Conservation (phyloP, 257 asterid species). For the Solanum ahanhuiri region DNA sequence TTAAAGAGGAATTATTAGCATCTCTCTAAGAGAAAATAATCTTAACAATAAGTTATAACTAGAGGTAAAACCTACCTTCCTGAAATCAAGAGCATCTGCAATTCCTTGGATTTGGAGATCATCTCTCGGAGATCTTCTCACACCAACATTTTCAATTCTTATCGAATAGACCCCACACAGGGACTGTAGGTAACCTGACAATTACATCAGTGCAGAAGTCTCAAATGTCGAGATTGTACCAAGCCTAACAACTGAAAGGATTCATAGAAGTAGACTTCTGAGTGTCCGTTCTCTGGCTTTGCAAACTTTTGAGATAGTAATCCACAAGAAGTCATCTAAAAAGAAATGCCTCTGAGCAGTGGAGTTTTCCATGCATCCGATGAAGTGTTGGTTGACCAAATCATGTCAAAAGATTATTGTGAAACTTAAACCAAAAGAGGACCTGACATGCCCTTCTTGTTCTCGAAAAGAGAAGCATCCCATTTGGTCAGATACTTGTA, state of each 20-base stretch:
- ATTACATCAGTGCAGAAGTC: background rate
- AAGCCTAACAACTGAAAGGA: background rate
- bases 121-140: constrained; percentile 65
- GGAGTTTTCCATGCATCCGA: background rate
- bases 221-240: background rate
- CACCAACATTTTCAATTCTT: constrained; percentile 62
- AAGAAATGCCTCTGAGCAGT: background rate
- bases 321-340: background rate
- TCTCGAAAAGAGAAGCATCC: background rate
- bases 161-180: constrained; percentile 53
- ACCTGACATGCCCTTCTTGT: background rate
- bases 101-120: constrained; percentile 69
- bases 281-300: background rate
- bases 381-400: background rate
- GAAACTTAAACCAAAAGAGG: background rate
- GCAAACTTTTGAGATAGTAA: background rate
- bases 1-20: background rate
- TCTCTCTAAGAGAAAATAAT: background rate
- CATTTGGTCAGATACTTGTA: background rate
- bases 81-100: constrained; percentile 52
- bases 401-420: background rate
- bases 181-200: constrained; percentile 63
- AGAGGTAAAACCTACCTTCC: constrained; percentile 35
- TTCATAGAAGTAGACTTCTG: background rate
- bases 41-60: background rate